Conservation (phyloP, 345 rosid genomes). For the Bruguiera parviflora region DNA sequence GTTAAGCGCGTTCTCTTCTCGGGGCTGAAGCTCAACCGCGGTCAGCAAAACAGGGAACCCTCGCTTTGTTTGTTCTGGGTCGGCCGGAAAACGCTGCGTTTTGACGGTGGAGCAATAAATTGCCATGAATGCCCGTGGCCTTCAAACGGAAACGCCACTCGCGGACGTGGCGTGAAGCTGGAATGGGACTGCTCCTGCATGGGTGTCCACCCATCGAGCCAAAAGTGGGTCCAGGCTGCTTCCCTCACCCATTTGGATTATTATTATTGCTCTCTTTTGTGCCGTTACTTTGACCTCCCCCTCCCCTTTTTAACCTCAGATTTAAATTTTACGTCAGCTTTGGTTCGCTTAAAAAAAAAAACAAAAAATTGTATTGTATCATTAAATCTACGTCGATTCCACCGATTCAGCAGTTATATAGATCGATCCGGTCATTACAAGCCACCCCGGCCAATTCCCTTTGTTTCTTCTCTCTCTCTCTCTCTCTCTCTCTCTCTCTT, state of each 20-base stretch:
- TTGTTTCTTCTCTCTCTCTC: no score
- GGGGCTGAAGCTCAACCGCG: not conserved
- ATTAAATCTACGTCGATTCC: no score
- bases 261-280: not conserved
- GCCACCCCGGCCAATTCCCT: no score
- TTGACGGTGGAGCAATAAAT: not conserved
- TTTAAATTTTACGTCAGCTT: no score
- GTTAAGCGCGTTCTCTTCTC: not conserved
- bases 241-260: not conserved
- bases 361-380: no score
- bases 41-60: not conserved
- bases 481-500: no score
- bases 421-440: no score
- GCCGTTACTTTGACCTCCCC: not conserved
- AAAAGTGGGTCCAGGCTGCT: not conserved
- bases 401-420: no score
- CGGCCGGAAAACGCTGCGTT: no score
- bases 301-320: no score
- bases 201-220: not conserved
- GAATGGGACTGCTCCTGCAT: not conserved
- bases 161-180: not conserved
- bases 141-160: not conserved
- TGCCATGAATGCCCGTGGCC: not conserved
- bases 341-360: no score
- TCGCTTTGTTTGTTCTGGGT: no score